Evolutionary conservation across 2,329 filamentous ascomycete species (phyloP).

Genomic region (Xylaria sp.): DNA sequence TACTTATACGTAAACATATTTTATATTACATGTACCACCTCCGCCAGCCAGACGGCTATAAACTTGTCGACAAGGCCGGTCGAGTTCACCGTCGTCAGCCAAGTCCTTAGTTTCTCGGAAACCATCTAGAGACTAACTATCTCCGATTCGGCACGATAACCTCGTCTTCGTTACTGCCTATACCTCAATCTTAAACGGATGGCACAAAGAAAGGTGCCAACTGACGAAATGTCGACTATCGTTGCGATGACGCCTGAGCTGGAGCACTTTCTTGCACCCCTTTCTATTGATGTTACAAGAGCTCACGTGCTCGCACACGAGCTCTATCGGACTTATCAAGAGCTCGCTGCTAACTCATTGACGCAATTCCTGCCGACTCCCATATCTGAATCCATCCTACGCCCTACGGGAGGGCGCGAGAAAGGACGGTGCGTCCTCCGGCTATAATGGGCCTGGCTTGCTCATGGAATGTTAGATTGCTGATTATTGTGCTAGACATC

Average conservation of each 20-base stretch:
- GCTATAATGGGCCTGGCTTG: background rate
- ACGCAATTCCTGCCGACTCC: constrained; percentile 66
- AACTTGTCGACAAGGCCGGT: background rate
- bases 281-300: constrained; percentile 54
- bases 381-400: constrained; percentile 63
- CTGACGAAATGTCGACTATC: constrained; percentile 12
- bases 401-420: constrained; percentile 50
- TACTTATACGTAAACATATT: constrained; percentile 1
- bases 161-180: background rate
- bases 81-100: background rate
- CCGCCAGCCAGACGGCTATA: background rate
- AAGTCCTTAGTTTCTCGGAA: background rate
- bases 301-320: constrained; percentile 54
- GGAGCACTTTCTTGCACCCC: constrained; percentile 56
- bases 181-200: constrained; percentile 18
- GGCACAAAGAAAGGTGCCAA: background rate
- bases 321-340: constrained; percentile 54
- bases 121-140: background rate
- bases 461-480: constrained; percentile 1
- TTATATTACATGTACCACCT: background rate
- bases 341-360: constrained; percentile 57
- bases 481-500: constrained; percentile 51
- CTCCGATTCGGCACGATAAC: background rate
- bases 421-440: constrained; percentile 54
- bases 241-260: constrained; percentile 35